Evolutionary conservation across 768 basidiomycete genomes (phyloP), one percentile per base, ranked within the genome.

Genomic region (Tephrocybe sp.): DNA sequence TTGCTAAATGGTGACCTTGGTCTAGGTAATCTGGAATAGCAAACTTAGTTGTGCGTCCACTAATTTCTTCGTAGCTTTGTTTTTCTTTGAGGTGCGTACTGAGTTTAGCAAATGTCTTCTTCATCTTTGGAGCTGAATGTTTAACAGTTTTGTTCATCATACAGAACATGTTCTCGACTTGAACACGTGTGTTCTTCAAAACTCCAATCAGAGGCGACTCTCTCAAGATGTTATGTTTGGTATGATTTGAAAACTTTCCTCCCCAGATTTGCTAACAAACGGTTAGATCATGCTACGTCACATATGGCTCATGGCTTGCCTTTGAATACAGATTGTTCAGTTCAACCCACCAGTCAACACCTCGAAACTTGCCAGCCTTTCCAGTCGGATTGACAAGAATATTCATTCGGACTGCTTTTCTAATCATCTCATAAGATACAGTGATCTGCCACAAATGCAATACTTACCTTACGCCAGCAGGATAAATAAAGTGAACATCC

Each of bases 321-420:
- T 71, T 71, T 8, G 59, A 63, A 16, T 61, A 66, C 1, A 67
- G 55, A 43, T 70, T 69, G 21, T 64, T 55, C 0, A 56, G 49
- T 42, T 71, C 68, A n/a, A 66, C 52, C 2, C 54, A 13, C 69
- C 67, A 69, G 42, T 71, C 69, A 10, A 66, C 57, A 7, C 45
- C 61, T 1, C 58, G 56, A 45, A 63, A 70, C 3, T 44, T 38
- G 13, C 48, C 48, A 9, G 33, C 18, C 24, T 61, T 64, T 1
- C 68, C 64, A 1, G 58, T 63, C 1, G 64, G 68, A 50, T 70
- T 70, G 18, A 60, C 51, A 5, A 70, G 56, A 1, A 59, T 52
- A 16, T 53, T 50, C 19, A 36, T 49, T 7, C 43, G 47, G 15
- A 59, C 31, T 24, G 60, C 56, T 9, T 49, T 25, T 15, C 48